Base-by-base conservation (phyloP, 2,329 filamentous ascomycete species). In the Fusarium sp. region DNA sequence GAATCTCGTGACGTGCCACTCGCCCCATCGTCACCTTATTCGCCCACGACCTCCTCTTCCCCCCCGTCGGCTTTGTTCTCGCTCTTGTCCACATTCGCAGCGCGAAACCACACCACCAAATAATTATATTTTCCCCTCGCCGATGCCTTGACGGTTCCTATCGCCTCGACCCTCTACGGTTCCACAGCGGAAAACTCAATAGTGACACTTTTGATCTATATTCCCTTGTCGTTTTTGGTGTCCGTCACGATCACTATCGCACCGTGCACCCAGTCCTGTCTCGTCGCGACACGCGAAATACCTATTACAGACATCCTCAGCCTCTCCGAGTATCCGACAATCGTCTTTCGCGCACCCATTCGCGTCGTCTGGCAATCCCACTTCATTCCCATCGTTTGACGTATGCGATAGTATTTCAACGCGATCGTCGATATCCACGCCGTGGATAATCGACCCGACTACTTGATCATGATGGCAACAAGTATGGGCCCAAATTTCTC, bases 401-500 rank as follows among this genome's bases (percentile, higher is more conserved):
- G 80, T 75, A 80, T 81, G 85, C 85, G 81, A 87, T 85, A 86
- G 82, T 81, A 79, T 80, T 76, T 76, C 81, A 79, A 79, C 79
- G 78, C 79, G 77, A 75, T 79, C 79, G 86, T 89, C 87, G 86
- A 88, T 87, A 88, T 89, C 88, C 88, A 89, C 87, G 79, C 78
- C 78, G 88, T 90, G 88, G 87, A 86, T 87, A 85, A 80, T 86
- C 86, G 87, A 84, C 85, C 77, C 60, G 69, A 64, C 74, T 61
- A 50, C 57, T 62, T 48, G 77, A 80, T 85, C 80, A 94, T 93
- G 91, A 94, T 94, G 92, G 88, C 91, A 76, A 80, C 82, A 72
- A 91, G 89, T 83, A 89, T 92, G 84, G 87, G 85, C 74, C 89
- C 89, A 77, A 86, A 89, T 79, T 93, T 90, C 79, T 83, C 85